These are phyloP conservation scores for Sporothrix dimorphospora DNA, from an alignment of 2,329 filamentous ascomycete genomes.

Conservation along the genomic window DNA sequence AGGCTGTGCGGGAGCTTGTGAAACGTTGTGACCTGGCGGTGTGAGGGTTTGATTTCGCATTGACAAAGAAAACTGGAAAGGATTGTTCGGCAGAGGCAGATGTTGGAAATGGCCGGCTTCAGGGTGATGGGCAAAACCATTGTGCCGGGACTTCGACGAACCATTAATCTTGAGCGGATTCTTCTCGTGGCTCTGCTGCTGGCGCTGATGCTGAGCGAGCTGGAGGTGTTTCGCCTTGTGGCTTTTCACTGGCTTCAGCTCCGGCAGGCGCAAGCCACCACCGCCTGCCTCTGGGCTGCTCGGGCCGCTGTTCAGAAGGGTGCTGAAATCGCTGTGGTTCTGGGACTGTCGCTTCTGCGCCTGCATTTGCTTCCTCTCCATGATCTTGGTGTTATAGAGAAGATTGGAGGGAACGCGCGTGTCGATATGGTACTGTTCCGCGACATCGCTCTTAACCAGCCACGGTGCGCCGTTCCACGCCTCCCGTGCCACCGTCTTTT, in stretches of 20 bases:
- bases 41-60: constrained; percentile 42
- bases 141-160: constrained; percentile 38
- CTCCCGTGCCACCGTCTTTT: constrained; percentile 89
- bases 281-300: constrained; percentile 44
- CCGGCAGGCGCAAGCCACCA: constrained; percentile 63
- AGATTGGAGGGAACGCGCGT: constrained; percentile 83
- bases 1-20: constrained; percentile 50
- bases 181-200: constrained; percentile 42
- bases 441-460: constrained; percentile 84
- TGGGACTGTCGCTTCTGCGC: constrained; percentile 63
- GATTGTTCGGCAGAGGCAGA: constrained; percentile 49
- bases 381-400: constrained; percentile 76
- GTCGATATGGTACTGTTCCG: constrained; percentile 81
- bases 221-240: constrained; percentile 58
- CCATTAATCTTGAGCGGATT: constrained; percentile 46
- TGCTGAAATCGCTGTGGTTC: constrained; percentile 50
- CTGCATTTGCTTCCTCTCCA: constrained; percentile 74
- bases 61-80: constrained; percentile 51
- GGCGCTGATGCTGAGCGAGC: constrained; percentile 44
- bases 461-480: constrained; percentile 96
- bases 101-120: constrained; percentile 47
- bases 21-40: constrained; percentile 46
- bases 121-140: constrained; percentile 35
- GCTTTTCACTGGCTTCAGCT: constrained; percentile 75
- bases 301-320: constrained; percentile 44